A percentile compares a stretch with the other conserved stretches of the same genome.
Evolutionary conservation across 1,284 basidiomycete species (phyloP).

Genomic region (Ustilago esculenta): DNA sequence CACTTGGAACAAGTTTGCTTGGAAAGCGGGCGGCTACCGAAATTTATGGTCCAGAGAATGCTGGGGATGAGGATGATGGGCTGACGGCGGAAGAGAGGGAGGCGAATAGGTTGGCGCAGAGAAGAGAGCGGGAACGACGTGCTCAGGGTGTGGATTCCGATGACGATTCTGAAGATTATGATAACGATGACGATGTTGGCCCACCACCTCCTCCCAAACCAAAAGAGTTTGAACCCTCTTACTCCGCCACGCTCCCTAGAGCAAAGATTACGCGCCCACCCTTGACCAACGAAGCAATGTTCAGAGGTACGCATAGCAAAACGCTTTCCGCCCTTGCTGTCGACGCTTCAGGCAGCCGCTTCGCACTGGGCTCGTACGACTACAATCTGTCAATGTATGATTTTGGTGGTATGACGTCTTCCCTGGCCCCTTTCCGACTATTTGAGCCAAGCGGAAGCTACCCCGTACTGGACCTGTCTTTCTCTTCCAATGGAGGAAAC

Average conservation of each 20-base stretch:
- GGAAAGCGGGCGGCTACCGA: conserved; percentile 10
- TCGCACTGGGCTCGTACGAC: conserved; percentile 91
- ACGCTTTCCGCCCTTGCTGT: conserved; percentile 89
- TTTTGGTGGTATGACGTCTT: conserved; percentile 93
- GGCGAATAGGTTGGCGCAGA: conserved; percentile 28
- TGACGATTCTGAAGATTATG: conserved; percentile 15
- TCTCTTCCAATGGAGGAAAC: conserved; percentile 16
- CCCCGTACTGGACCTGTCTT: conserved; percentile 60
- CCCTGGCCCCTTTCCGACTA: conserved; percentile 88
- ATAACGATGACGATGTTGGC: conserved; percentile 19
- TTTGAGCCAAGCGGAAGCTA: conserved; percentile 94
- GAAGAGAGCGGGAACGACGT: conserved; percentile 13
- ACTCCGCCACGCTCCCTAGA: too few species aligned
- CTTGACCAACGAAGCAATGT: conserved; percentile 61
- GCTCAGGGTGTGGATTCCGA: conserved; percentile 24
- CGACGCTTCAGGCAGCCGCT: conserved; percentile 89
- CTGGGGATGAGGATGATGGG: conserved; percentile 47
- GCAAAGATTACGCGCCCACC: conserved; percentile 22
- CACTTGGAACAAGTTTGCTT: conserved; percentile 4
- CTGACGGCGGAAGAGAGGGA: conserved; percentile 53
- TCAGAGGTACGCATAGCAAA: conserved; percentile 89
- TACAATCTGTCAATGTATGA: conserved; percentile 99
- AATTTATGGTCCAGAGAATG: background rate
- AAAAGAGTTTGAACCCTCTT: too few species aligned
- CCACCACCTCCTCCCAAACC: conserved; percentile 26